A percentile compares a stretch with the other conserved stretches of the same genome.
Evolutionary conservation across 495 filamentous ascomycete species (phyloP).

Genomic region (Neurospora sp.): DNA sequence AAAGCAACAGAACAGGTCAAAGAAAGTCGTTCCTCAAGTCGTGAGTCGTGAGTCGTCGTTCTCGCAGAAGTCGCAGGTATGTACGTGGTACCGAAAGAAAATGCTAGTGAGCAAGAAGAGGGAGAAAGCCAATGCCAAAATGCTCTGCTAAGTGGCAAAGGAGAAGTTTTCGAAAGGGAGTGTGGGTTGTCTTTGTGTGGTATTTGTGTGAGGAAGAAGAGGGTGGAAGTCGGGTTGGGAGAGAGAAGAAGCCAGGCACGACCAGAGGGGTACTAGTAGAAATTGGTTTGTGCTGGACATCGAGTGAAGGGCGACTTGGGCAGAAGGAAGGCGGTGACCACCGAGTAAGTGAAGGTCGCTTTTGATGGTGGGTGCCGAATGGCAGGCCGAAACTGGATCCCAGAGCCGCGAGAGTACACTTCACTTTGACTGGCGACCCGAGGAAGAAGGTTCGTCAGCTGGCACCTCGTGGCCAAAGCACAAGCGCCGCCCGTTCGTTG

Average conservation of each 20-base stretch:
- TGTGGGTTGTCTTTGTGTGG: not conserved
- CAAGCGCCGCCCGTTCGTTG: not conserved
- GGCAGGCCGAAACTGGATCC: not conserved
- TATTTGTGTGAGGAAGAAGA: not conserved
- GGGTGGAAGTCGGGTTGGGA: not conserved
- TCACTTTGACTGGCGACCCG: not conserved
- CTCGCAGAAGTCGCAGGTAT: not conserved
- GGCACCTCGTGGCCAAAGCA: not conserved
- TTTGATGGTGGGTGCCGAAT: not conserved
- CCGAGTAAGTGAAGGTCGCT: not conserved
- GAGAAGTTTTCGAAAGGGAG: not conserved
- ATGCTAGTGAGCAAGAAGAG: not conserved
- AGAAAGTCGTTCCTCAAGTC: not conserved
- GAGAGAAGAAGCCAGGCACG: not conserved
- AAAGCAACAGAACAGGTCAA: not conserved
- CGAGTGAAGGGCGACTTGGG: not conserved
- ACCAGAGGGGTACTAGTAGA: not conserved
- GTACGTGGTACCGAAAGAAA: not conserved
- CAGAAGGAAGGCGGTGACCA: not conserved
- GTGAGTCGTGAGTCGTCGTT: not conserved
- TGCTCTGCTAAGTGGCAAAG: not conserved
- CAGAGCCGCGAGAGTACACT: not conserved
- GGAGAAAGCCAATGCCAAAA: not conserved
- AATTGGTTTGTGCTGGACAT: not conserved
- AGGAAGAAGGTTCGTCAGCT: not conserved